Evolutionary conservation across 805 yeast genomes (phyloP), one percentile per base, ranked within the genome.

Genomic region (Wickerhamiella musiphila): DNA sequence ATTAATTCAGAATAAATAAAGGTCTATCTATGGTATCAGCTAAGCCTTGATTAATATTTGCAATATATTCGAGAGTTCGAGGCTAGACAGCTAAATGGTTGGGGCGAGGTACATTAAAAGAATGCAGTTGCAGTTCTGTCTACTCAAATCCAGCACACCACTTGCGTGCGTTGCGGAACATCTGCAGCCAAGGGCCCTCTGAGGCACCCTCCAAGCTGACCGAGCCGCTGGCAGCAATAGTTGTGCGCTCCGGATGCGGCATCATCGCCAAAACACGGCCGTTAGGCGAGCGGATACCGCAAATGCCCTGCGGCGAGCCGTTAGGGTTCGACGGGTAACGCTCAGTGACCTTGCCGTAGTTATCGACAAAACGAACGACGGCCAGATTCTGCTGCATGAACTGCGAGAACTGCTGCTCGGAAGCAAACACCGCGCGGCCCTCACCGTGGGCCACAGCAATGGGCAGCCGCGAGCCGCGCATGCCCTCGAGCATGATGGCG

Each of bases 401-500:
- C 7, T 52, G 48, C 21, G 59, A 56, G 39, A 67, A 54, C 36
- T 64, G 59, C 17, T 56, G 61, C 7, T 56, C 61, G 19, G 54
- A 39, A 27, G 58, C 58, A 54, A 86, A 90, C 26, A 64, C 57
- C 10, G 95, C 96, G 47, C 81, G 70, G 48, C 98, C 98, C 61
- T 90, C 98, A 46, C 98, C 98, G 52, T 90, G 98, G 4, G 98
- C 98, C 44, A 90, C 96, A 14, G 92, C 94, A 57, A 90, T 82
- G 33, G 98, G 98, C 48, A 90, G 57, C 47, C 73, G 71, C 6
- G 95, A 81, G n/a, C 94, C 93, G 48, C 72, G 67, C 96, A 90
- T 83, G 33, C 78, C 81, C 36, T 76, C 68, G 46, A 84, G 69
- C 66, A 90, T 86, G 34, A 90, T 71, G 35, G 68, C 60, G 33